phyloP scores from a whole-genome alignment of 345 rosid genomes.

The Citropsis articulata region DNA sequence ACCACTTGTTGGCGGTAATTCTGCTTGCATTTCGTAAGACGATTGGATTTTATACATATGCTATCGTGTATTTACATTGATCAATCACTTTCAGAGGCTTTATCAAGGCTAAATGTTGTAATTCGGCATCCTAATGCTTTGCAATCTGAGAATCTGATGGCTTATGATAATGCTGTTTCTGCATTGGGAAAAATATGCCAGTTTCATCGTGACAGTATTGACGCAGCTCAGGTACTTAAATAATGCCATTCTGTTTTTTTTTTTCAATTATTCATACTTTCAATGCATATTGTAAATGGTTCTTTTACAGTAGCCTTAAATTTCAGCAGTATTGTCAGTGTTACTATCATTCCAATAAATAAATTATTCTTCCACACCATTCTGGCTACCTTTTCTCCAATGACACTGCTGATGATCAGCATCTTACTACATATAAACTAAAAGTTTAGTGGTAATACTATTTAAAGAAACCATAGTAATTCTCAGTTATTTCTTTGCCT shows the following conservation, averaged over 20 bases:
- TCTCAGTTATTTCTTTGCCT: not conserved
- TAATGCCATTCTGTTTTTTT: not conserved
- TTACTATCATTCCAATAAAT: not conserved
- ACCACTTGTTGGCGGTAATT: conserved; percentile 92
- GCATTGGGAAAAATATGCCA: conserved; percentile 97
- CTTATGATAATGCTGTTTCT: conserved; percentile 99
- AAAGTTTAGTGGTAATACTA: not conserved
- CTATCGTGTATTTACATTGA: conserved; percentile 18
- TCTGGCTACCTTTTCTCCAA: not conserved
- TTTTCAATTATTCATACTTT: not conserved
- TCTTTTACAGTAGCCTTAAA: not conserved
- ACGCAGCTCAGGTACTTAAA: conserved; percentile 76
- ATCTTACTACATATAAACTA: not conserved
- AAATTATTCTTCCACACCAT: not conserved
- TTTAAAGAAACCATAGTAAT: not conserved
- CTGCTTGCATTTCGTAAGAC: conserved; percentile 4
- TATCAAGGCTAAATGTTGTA: conserved; percentile 91
- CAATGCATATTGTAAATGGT: not conserved
- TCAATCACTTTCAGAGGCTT: conserved; percentile 68
- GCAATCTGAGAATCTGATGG: conserved; percentile 88
- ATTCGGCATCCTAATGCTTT: conserved; percentile 73
- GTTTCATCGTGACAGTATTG: conserved; percentile 81
- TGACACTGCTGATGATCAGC: not conserved
- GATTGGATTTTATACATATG: not conserved
- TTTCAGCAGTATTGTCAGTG: not conserved